A percentile compares a stretch with the other conserved stretches of the same genome.
phyloP scores from a whole-genome alignment of 345 rosid species.

The Aegle marmelos region DNA sequence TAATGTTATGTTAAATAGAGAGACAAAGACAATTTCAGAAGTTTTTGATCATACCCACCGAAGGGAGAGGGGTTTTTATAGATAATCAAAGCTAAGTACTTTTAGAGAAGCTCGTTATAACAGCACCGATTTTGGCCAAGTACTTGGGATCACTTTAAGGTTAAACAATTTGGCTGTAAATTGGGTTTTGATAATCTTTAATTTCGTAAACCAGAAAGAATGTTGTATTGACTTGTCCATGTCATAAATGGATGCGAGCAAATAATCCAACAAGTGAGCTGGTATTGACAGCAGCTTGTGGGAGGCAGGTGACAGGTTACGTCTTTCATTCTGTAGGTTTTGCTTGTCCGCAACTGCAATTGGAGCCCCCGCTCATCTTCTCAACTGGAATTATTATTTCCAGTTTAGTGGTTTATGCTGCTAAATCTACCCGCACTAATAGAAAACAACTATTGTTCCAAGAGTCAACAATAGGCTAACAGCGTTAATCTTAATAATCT shows the following conservation, averaged over 20 bases:
- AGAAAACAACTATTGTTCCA: too few species aligned
- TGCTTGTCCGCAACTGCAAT: background rate
- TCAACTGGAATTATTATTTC: background rate
- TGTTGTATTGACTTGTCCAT: background rate
- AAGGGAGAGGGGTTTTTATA: background rate
- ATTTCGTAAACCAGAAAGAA: background rate
- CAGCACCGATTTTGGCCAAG: conserved; percentile 1
- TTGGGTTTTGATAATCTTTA: background rate
- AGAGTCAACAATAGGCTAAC: too few species aligned
- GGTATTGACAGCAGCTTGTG: conserved; percentile 7
- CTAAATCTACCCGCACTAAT: background rate
- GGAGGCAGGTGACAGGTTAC: conserved; percentile 4
- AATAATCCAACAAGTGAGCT: background rate
- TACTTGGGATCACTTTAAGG: conserved; percentile 4
- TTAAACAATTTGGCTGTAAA: conserved; percentile 9
- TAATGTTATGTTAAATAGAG: too few species aligned
- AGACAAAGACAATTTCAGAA: background rate
- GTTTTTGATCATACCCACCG: background rate
- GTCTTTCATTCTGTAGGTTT: background rate
- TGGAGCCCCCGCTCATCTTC: background rate
- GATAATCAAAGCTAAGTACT: background rate
- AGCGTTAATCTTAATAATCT: too few species aligned
- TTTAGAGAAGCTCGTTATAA: background rate
- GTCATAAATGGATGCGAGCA: background rate
- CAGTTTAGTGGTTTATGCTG: background rate